Evolutionary conservation across 192 early-diverging fungal species (phyloP).

Genomic region (Gigaspora rosea): DNA sequence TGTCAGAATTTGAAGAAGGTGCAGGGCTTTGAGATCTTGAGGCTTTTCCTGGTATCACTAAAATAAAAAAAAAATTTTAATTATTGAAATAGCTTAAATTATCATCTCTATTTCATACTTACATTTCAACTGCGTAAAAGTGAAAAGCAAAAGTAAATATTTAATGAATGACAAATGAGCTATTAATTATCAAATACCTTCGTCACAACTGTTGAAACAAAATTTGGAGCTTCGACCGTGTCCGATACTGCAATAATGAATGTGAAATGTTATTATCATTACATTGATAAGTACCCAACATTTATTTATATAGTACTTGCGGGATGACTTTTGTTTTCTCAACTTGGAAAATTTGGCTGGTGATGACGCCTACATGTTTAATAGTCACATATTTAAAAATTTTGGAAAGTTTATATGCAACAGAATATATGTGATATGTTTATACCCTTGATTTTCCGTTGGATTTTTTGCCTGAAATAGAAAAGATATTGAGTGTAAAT

Average conservation of each 20-base stretch:
- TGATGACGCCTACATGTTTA: too few relatives aligned
- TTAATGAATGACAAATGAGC: not conserved
- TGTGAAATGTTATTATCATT: not conserved
- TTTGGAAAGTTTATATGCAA: too few relatives aligned
- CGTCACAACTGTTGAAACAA: not conserved
- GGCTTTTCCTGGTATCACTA: not conserved
- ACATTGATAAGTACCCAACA: not conserved
- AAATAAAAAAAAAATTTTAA: not conserved
- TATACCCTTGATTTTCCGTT: constrained; percentile 27
- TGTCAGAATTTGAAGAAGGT: not conserved
- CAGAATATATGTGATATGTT: not conserved
- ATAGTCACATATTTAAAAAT: too few relatives aligned
- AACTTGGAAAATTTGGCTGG: too few relatives aligned
- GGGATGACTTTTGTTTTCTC: too few relatives aligned
- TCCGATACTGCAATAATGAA: not conserved
- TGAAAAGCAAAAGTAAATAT: not conserved
- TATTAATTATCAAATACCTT: not conserved
- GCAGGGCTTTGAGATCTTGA: not conserved
- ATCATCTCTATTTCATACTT: not conserved
- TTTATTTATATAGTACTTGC: not conserved
- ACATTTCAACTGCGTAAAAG: constrained; percentile 18
- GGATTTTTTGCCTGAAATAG: constrained; percentile 5
- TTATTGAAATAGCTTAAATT: not conserved
- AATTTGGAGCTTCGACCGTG: not conserved
- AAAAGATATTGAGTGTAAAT: not conserved